Base-by-base conservation (phyloP, 1,139 yeast genomes). In the Diutina pseudorugosa region DNA sequence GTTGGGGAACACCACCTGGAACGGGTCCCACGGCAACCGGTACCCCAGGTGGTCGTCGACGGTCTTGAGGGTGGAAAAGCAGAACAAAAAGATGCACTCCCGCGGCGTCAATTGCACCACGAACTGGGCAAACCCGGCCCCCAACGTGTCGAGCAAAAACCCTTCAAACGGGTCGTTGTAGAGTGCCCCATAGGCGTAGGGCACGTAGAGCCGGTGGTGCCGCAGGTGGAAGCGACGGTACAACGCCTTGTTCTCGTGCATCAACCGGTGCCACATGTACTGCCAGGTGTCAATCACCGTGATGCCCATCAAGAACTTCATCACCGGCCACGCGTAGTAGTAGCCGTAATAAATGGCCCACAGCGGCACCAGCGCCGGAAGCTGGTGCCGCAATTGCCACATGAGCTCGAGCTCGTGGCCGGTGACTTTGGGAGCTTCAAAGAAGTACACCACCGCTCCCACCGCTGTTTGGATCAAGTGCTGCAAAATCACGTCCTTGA, bases 21-120 rank as follows among this genome's bases (percentile, higher is more conserved):
- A 86, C 40, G 91, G 82, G 66, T 93, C 98, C 66, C 72, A 86
- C 18, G 98, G 98, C 55, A 93, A 72, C 50, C 90, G 82, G 68
- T 91, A 93, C 19, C 98, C 98, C 68, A 98, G 93, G 68, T 93
- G 98, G 67, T 93, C 98, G 66, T 93, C 98, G 52, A 93, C 96
- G 1, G 98, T 93, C 69, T 93, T 93, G 77, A 93, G 69, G 5
- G 98, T 93, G 16, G 96, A 87, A 66, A 93, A 88, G 3, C 93
- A 83, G 69, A 76, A 93, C 55, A 93, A 72, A 20, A 85, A 59
- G 41, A 86, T 72, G 52, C 84, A 71, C 69, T 93, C 98, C 55
- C 96, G 80, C 51, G 90, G 85, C 2, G 87, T 70, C 59, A 93
- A 72, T 1, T 77, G 75, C 2, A 87, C 77, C 16, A 79, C 58